Percentiles rank a stretch among this genome's conserved stretches.
phyloP scores from a whole-genome alignment of 768 basidiomycete genomes.

The Saitozyma sp. region DNA sequence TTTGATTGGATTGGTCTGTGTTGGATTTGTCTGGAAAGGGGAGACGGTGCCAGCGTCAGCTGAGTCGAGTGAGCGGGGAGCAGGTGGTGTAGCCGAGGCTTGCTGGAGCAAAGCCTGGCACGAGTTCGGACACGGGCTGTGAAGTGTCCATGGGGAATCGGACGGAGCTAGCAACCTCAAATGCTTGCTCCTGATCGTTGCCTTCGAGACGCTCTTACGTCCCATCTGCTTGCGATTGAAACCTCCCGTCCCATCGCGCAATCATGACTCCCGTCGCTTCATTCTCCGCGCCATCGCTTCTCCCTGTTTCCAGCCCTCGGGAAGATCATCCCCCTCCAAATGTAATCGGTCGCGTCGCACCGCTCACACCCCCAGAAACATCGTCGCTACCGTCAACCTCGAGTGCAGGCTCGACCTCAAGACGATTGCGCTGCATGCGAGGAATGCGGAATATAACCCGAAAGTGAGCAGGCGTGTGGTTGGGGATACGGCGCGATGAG shows the following conservation, averaged over 20 bases:
- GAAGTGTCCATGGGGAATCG: background rate
- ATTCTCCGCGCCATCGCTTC: too few species aligned
- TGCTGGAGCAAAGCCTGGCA: background rate
- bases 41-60: background rate
- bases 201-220: background rate
- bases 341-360: too few species aligned
- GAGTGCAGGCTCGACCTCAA: slow-evolving; percentile 96
- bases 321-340: too few species aligned
- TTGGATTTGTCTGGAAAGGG: background rate
- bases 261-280: too few species aligned
- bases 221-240: too few species aligned
- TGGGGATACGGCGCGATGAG: too few species aligned
- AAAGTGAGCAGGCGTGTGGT: slow-evolving; percentile 71
- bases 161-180: background rate
- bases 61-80: too few species aligned
- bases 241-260: too few species aligned
- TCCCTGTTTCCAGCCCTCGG: too few species aligned
- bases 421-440: slow-evolving; percentile 95
- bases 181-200: background rate
- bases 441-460: slow-evolving; percentile 99
- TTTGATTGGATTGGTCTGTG: background rate
- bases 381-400: slow-evolving; percentile 97
- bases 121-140: background rate
- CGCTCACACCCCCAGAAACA: slow-evolving; percentile 60
- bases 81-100: too few species aligned